phyloP scores from a whole-genome alignment of 2,329 filamentous ascomycete species.

The Pyricularia grisea region DNA sequence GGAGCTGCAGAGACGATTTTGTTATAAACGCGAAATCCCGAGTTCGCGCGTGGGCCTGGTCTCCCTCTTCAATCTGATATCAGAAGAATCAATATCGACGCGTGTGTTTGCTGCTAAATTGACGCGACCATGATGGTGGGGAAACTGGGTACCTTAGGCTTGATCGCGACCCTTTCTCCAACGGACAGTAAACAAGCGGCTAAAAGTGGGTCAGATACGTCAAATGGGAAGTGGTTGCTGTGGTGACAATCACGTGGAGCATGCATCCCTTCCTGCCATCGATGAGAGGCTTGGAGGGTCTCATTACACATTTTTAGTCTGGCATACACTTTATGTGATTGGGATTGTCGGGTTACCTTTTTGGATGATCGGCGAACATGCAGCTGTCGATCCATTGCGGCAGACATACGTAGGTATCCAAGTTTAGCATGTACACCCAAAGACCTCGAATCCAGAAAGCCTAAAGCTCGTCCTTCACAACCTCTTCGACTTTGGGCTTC shows the following conservation, averaged over 20 bases:
- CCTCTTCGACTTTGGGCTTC: neutral
- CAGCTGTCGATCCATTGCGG: neutral
- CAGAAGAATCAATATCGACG: neutral
- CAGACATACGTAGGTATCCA: neutral
- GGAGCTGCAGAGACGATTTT: neutral
- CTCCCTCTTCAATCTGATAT: neutral
- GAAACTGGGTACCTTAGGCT: slow-evolving; percentile 3
- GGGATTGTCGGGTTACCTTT: no score
- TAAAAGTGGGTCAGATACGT: neutral
- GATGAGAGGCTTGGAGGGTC: no score
- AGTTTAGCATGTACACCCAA: neutral
- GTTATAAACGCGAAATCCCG: neutral
- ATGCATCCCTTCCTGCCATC: no score
- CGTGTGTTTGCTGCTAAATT: neutral
- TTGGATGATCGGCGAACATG: no score
- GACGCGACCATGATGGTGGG: slow-evolving; percentile 3
- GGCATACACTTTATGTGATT: no score
- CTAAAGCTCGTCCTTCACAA: slow-evolving; percentile 13
- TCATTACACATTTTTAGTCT: neutral
- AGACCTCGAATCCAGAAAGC: neutral
- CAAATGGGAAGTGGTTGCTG: neutral
- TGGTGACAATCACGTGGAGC: neutral
- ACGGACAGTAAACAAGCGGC: neutral
- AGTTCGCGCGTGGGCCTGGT: neutral
- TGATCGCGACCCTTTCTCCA: neutral